Evolutionary conservation across 345 rosid genomes (phyloP), one percentile per base, ranked within the genome.

Genomic region (Brassica carinata): DNA sequence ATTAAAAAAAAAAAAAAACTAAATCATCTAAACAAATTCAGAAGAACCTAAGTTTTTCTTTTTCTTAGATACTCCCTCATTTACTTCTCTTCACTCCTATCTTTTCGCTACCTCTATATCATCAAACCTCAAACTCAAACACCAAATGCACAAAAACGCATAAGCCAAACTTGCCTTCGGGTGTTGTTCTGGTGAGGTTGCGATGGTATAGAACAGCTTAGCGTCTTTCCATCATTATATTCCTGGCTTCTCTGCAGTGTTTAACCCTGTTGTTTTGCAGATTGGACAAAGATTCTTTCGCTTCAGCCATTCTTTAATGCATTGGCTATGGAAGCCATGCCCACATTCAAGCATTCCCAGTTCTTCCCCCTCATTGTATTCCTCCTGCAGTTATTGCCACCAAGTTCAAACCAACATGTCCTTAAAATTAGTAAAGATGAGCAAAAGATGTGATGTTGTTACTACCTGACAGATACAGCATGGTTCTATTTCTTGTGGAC

Each of bases 391-490:
- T 18, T 30, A 1, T 26, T 5, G 76, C 70, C 64, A 64, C 43
- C 75, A 84, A 48, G 7, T 57, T 67, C 3, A 38, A 69, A 27
- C 61, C 19, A 33, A 31, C 30, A 29, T 27, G 15, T 17, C 64
- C 63, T 7, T 6, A 36, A 9, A 2, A 23, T 14, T 69, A 69
- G 65, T 48, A 65, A 11, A 51, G 71, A 65, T 5, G 2, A 74
- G 18, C 4, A 8, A n/a, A 26, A 66, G 27, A 76, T 40, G 1
- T 30, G 14, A 31, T 77, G 4, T 29, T 61, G 13, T 72, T 87
- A 91, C 99, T 87, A 91, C 99, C 94, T 89, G 97, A 77, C 98
- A 95, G 48, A 95, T 18, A 79, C 96, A 91, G 76, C 99, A 91
- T 11, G 99, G 99, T 68, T 93, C 98, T 6, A 82, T 72, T 75